These are phyloP conservation scores for Aechmea fasciata DNA, from an alignment of 176 grass and related monocot genomes.

Conservation along the genomic window DNA sequence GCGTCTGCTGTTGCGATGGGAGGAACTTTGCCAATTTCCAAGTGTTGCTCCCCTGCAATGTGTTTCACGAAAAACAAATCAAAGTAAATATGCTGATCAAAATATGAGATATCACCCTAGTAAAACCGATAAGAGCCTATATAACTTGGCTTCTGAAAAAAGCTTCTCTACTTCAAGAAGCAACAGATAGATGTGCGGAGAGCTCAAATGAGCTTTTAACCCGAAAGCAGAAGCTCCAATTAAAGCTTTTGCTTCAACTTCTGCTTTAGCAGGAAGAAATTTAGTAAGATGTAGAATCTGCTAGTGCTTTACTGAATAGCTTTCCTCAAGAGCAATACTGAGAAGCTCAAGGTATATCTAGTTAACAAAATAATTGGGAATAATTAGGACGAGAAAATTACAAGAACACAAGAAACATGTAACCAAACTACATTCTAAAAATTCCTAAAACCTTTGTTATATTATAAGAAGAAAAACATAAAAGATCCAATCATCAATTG, in stretches of 20 bases:
- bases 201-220: too few relatives aligned
- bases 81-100: conserved; percentile 1
- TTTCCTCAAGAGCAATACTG: too few relatives aligned
- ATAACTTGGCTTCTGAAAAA: not conserved
- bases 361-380: not conserved
- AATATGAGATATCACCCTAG: not conserved
- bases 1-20: conserved; percentile 30
- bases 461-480: not conserved
- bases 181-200: too few relatives aligned
- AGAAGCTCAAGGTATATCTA: too few relatives aligned
- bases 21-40: conserved; percentile 44
- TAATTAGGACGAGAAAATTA: not conserved
- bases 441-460: not conserved
- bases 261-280: too few relatives aligned
- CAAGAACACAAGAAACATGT: not conserved
- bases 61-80: conserved; percentile 3
- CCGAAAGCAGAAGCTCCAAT: too few relatives aligned
- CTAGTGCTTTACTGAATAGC: too few relatives aligned
- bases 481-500: not conserved
- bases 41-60: conserved; percentile 24
- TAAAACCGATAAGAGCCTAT: not conserved
- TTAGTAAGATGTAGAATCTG: too few relatives aligned
- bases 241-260: too few relatives aligned
- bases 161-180: not conserved
- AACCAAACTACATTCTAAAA: not conserved